Percentiles rank a stretch among this genome's conserved stretches.
Conservation (phyloP, 257 asterid species). For the Rubia yunnanensis region DNA sequence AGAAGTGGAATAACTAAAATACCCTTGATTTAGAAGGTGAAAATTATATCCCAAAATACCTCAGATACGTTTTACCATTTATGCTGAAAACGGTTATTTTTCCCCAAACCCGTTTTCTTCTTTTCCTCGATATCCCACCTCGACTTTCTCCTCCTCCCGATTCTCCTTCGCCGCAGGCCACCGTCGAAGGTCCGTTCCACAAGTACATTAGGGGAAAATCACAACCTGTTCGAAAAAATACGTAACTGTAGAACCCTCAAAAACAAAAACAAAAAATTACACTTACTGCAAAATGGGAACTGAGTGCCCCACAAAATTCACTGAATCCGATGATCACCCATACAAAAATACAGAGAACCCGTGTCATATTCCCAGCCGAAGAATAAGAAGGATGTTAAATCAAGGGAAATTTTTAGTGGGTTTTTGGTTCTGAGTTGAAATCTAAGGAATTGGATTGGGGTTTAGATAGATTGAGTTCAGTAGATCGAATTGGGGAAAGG, state of each 20-base stretch:
- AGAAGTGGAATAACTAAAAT: no score
- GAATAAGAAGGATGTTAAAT: neutral
- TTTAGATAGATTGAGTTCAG: neutral
- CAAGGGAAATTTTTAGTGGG: neutral
- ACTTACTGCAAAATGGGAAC: neutral
- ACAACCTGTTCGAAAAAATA: conserved; percentile 6
- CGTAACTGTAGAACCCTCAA: neutral
- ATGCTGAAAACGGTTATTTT: no score
- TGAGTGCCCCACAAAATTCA: neutral
- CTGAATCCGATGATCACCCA: neutral
- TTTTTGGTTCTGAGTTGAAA: neutral
- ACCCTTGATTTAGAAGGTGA: no score
- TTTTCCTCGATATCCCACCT: no score
- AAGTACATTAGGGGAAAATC: no score
- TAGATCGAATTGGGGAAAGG: conserved; percentile 12
- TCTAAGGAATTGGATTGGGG: neutral
- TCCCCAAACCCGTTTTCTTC: no score
- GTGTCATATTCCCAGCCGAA: neutral
- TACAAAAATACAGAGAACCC: neutral
- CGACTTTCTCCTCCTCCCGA: no score
- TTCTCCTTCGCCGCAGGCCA: no score
- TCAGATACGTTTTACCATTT: no score
- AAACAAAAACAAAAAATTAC: neutral
- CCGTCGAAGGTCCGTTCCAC: no score
- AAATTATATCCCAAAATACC: no score